Base-by-base conservation (phyloP, 257 asterid genomes). In the Solanum raphanifolium region DNA sequence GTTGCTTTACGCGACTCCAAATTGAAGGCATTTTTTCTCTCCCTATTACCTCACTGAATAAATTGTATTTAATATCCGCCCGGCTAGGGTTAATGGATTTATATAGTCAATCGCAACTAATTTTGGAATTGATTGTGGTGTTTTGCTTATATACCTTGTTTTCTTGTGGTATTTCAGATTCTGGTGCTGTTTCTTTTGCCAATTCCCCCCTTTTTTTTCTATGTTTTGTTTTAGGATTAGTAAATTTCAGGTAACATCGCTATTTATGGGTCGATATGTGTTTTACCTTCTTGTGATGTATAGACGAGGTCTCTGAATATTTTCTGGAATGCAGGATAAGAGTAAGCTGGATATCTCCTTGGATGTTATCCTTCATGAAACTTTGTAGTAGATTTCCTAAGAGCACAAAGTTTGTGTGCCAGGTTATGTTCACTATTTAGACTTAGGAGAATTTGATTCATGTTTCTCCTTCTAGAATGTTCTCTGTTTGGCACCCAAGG, bases 1-100 rank as follows among this genome's bases (percentile, higher is more conserved):
- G 99, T 97, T 32, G 97, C 98, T 78, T 87, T 95, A 93, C 96
- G 99, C 36, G 99, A 97, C 89, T 92, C 98, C 90, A 97, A 95
- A 89, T 92, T 97, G 91, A 97, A 97, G 98, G 99, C 84, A 88
- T 86, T 83, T 25, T 35, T 55, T 55, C n/a, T 55, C 65, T 55
- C 65, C 65, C n/a, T 55, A 55, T 55, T 55, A 55, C 65, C 65
- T 55, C 11, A 55, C 65, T 55, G n/a, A 55, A 55, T 55, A 55
- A 55, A 55, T 55, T 55, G 9, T 55, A 55, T 55, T 55, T 55
- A 55, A 55, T 3, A 55, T 55, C 65, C n/a, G 65, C n/a, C n/a
- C 65, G n/a, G 65, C 10, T 18, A 55, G 65, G 65, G 65, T 55
- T 55, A 55, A 55, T 55, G 65, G 65, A 18, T 55, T 55, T 18